Percentiles rank a stretch among this genome's conserved stretches.
These are phyloP conservation scores for Phyllosticta citribraziliensis DNA, from an alignment of 2,329 filamentous ascomycete genomes.

Conservation along the genomic window DNA sequence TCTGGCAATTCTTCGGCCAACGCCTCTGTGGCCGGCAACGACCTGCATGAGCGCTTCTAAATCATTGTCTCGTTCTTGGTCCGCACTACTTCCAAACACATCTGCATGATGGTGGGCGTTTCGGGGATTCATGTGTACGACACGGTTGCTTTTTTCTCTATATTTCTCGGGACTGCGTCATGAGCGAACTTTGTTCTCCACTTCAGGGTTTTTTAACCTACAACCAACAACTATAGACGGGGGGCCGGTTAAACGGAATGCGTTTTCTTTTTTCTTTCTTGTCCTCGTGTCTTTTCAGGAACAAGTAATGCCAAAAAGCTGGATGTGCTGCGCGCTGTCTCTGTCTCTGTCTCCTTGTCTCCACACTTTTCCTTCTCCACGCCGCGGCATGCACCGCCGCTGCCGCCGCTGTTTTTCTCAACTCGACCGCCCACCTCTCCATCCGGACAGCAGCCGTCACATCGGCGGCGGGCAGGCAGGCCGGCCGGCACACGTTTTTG, in stretches of 20 bases:
- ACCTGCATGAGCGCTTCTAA: conserved; percentile 28
- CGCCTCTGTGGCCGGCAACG: conserved; percentile 62
- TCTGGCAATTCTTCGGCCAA: conserved; percentile 70
- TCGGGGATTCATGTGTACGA: not conserved
- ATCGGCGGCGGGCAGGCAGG: too few relatives aligned
- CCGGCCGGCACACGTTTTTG: too few relatives aligned
- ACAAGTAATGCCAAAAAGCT: not conserved
- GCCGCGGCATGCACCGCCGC: too few relatives aligned
- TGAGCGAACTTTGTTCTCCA: not conserved
- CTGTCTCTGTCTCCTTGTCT: not conserved
- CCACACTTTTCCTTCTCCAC: not conserved
- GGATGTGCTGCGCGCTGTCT: not conserved
- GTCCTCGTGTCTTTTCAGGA: not conserved
- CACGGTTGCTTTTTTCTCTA: not conserved
- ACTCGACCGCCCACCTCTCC: too few relatives aligned
- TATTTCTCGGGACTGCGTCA: not conserved
- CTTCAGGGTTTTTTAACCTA: not conserved
- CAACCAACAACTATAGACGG: not conserved
- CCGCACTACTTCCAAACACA: not conserved
- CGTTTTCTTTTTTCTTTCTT: too few relatives aligned
- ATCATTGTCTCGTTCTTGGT: not conserved
- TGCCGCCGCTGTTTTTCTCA: too few relatives aligned
- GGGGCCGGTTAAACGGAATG: too few relatives aligned
- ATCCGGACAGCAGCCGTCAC: too few relatives aligned
- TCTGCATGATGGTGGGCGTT: conserved; percentile 9